Conservation (phyloP, 2,329 filamentous ascomycete genomes). For the Gyromitra esculenta region DNA sequence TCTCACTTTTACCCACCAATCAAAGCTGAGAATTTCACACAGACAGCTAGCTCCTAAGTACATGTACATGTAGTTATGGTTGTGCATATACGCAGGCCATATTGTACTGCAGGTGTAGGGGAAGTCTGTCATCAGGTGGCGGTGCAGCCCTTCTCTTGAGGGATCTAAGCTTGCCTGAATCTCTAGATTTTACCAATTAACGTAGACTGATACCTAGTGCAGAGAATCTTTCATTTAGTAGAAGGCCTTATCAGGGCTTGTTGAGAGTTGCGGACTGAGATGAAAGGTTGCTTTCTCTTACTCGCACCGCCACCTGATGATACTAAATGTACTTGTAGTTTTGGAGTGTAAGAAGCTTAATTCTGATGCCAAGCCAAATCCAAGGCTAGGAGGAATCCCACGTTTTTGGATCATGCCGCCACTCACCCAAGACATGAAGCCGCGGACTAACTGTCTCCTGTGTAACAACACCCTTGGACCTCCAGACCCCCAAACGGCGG, state of each 20-base stretch:
- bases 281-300: too few species aligned
- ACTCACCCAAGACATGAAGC: conserved; percentile 21
- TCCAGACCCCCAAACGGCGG: neutral
- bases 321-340: neutral
- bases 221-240: too few species aligned
- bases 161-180: too few species aligned
- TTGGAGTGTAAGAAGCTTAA: conserved; percentile 14
- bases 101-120: neutral
- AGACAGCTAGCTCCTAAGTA: neutral
- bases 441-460: conserved; percentile 2
- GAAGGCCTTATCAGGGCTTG: too few species aligned
- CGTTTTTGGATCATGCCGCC: conserved; percentile 4
- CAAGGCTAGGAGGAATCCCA: neutral
- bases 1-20: neutral
- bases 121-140: too few species aligned
- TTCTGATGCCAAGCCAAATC: neutral
- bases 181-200: too few species aligned
- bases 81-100: neutral
- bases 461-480: conserved; percentile 6
- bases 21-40: neutral
- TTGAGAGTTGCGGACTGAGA: too few species aligned
- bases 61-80: neutral
- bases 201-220: too few species aligned
- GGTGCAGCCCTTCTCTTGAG: too few species aligned
- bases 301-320: too few species aligned